Conservation (phyloP, 2,329 filamentous ascomycete genomes). For the Metarhizium robertsii region DNA sequence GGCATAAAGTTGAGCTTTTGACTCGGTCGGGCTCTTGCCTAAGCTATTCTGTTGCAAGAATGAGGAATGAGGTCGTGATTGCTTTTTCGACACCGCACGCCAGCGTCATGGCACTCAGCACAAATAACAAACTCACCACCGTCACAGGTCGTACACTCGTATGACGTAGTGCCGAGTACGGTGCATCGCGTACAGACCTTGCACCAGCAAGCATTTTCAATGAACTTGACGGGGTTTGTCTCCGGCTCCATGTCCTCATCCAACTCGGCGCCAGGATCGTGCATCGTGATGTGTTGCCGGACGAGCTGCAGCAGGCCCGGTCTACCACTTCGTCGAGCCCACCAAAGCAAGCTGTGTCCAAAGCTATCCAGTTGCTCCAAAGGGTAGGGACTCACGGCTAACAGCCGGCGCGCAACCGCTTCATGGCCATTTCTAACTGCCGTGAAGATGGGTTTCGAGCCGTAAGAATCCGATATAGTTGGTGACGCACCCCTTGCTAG, state of each 20-base stretch:
- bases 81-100: constrained; percentile 1
- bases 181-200: constrained; percentile 9
- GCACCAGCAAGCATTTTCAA: constrained; percentile 6
- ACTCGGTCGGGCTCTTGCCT: neutral
- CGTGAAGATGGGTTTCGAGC: neutral
- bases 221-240: neutral
- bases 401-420: neutral
- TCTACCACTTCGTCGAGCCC: constrained; percentile 3
- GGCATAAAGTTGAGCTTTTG: neutral
- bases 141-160: constrained; percentile 7
- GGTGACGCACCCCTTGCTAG: neutral
- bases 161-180: neutral
- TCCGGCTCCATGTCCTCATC: neutral
- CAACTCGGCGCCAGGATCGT: neutral
- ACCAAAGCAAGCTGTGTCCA: constrained; percentile 4
- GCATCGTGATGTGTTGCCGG: neutral
- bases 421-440: constrained; percentile 6
- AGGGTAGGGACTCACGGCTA: neutral
- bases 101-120: constrained; percentile 2
- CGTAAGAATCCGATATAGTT: neutral
- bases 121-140: constrained; percentile 9
- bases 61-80: constrained; percentile 3
- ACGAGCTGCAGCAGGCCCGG: neutral
- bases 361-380: neutral
- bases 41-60: constrained; percentile 1